phyloP scores from a whole-genome alignment of 2,329 filamentous ascomycete genomes.

The Botrytis fragariae region DNA sequence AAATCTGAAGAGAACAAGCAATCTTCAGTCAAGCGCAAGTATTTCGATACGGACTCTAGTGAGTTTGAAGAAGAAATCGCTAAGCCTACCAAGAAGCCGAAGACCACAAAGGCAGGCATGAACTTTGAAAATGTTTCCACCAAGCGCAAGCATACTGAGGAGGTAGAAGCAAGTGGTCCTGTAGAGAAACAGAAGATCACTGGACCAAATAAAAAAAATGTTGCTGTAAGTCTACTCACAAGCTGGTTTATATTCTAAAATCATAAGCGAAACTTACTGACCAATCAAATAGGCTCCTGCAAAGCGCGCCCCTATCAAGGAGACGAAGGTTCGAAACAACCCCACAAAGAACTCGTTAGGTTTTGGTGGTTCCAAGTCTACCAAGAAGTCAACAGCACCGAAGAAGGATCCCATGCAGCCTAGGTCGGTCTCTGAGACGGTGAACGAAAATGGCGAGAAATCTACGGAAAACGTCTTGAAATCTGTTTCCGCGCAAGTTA shows the following conservation, averaged over 20 bases:
- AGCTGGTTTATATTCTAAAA: not conserved
- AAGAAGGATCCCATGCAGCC: not conserved
- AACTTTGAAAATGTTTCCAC: not conserved
- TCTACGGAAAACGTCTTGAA: not conserved
- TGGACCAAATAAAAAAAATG: not conserved
- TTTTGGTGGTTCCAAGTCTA: not conserved
- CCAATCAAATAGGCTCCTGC: not conserved
- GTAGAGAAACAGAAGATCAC: not conserved
- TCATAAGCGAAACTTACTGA: not conserved
- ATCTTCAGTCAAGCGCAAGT: not conserved
- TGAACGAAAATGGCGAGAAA: not conserved
- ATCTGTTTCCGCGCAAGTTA: not conserved
- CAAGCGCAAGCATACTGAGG: not conserved
- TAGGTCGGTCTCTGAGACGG: no score
- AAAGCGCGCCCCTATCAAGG: not conserved
- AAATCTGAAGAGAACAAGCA: not conserved
- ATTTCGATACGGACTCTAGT: not conserved
- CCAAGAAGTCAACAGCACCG: not conserved
- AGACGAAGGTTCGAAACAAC: not conserved
- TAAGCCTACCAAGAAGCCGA: not conserved
- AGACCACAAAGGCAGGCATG: not conserved
- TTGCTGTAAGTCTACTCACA: not conserved
- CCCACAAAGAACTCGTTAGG: not conserved
- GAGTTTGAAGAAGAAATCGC: not conserved
- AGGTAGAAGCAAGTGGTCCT: not conserved